Percentiles rank a stretch among this genome's conserved stretches.
These are phyloP conservation scores for Colletotrichum melonis DNA, from an alignment of 2,329 filamentous ascomycete genomes.

Conservation along the genomic window DNA sequence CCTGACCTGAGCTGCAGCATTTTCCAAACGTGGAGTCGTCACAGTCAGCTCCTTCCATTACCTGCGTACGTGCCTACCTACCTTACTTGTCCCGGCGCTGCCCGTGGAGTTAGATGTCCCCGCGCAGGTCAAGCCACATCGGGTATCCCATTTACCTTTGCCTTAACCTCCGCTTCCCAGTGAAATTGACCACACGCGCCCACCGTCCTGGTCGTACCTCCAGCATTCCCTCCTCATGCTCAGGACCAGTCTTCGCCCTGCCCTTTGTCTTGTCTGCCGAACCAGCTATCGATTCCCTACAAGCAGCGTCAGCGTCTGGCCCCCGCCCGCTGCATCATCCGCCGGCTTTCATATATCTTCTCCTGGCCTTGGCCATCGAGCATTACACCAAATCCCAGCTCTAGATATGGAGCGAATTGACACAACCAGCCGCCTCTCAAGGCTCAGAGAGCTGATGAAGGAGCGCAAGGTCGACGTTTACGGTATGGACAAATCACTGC, in stretches of 20 bases:
- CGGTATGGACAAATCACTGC: conserved; percentile 65
- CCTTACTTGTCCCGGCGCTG: neutral
- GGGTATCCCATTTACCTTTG: neutral
- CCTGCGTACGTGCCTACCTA: neutral
- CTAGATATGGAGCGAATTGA: conserved; percentile 79
- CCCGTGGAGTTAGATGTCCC: neutral
- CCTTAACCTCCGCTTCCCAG: neutral
- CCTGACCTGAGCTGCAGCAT: neutral
- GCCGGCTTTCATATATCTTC: neutral
- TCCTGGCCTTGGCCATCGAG: conserved; percentile 12
- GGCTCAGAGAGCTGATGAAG: conserved; percentile 87
- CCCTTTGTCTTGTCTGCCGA: neutral
- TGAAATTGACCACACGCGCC: neutral
- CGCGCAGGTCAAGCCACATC: neutral
- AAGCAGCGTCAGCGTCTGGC: neutral
- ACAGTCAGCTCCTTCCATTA: neutral
- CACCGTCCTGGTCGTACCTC: neutral
- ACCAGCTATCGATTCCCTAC: neutral
- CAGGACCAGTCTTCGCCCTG: conserved; percentile 10
- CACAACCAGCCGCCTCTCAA: conserved; percentile 79
- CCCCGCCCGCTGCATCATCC: neutral
- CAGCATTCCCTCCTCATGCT: conserved; percentile 1
- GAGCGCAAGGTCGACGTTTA: conserved; percentile 90
- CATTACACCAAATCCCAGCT: conserved; percentile 19
- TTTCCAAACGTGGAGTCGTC: neutral